Percentiles rank a stretch among this genome's conserved stretches.
Conservation (phyloP, 164 flowering plant genomes). For the Magnolia sinica region DNA sequence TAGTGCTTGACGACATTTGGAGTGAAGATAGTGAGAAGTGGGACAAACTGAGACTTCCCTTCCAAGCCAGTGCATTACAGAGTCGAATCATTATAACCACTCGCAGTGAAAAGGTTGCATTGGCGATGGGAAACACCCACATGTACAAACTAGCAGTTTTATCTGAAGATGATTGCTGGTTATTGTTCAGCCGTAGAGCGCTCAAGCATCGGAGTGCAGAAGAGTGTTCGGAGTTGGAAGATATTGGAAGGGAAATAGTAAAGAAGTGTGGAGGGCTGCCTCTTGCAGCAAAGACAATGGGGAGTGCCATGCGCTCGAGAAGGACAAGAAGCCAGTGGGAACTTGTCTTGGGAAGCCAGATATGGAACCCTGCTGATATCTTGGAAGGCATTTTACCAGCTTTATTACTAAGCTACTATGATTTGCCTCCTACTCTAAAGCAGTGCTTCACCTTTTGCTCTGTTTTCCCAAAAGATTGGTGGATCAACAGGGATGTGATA, state of each 20-base stretch:
- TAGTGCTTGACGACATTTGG: no score
- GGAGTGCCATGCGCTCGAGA: conserved; percentile 12
- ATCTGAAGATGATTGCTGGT: no score
- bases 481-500: conserved; percentile 5
- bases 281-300: conserved; percentile 14
- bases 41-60: no score
- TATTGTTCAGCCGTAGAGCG: no score
- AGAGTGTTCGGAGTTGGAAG: no score
- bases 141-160: no score
- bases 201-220: no score
- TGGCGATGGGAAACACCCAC: no score
- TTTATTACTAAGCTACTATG: conserved; percentile 14
- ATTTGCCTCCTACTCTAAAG: conserved; percentile 17
- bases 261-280: conserved; percentile 24
- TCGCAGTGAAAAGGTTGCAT: no score
- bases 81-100: no score
- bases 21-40: no score
- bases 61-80: no score
- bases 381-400: conserved; percentile 10
- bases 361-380: conserved; percentile 13
- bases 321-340: conserved; percentile 11
- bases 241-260: conserved; percentile 1
- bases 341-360: conserved; percentile 4
- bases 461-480: conserved; percentile 15
- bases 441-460: conserved; percentile 23